Conservation (phyloP, 345 rosid genomes). For the Atalantia buxifolia region DNA sequence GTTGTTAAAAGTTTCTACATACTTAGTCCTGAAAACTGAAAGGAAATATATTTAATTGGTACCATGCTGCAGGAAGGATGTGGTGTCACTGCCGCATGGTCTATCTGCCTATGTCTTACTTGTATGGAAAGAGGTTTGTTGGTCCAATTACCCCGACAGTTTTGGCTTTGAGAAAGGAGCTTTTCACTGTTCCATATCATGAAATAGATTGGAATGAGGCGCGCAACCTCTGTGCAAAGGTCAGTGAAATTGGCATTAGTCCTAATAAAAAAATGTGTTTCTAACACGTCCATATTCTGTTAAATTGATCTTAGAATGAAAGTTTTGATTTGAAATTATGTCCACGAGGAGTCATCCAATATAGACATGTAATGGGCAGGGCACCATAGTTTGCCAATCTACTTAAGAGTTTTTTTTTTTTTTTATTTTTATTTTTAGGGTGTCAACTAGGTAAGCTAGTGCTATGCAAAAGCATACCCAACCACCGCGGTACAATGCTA, state of each 20-base stretch:
- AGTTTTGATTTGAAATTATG: neutral
- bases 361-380: neutral
- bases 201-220: constrained; percentile 86
- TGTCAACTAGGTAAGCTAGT: too few relatives aligned
- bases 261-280: neutral
- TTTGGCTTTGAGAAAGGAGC: constrained; percentile 86
- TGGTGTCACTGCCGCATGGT: constrained; percentile 99
- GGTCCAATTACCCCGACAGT: constrained; percentile 88
- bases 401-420: neutral
- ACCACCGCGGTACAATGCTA: too few relatives aligned
- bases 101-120: constrained; percentile 94
- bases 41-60: neutral
- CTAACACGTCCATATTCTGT: neutral
- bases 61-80: constrained; percentile 77
- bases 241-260: constrained; percentile 32
- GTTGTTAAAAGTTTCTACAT: neutral
- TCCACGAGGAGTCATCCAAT: neutral
- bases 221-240: constrained; percentile 91
- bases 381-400: neutral
- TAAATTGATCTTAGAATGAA: neutral
- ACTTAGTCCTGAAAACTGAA: neutral
- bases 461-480: too few relatives aligned
- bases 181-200: constrained; percentile 74
- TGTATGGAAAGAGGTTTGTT: constrained; percentile 92
- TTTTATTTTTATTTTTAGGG: too few relatives aligned